Conservation (phyloP, 177 flowering plant species). For the Vitis hybrid region DNA sequence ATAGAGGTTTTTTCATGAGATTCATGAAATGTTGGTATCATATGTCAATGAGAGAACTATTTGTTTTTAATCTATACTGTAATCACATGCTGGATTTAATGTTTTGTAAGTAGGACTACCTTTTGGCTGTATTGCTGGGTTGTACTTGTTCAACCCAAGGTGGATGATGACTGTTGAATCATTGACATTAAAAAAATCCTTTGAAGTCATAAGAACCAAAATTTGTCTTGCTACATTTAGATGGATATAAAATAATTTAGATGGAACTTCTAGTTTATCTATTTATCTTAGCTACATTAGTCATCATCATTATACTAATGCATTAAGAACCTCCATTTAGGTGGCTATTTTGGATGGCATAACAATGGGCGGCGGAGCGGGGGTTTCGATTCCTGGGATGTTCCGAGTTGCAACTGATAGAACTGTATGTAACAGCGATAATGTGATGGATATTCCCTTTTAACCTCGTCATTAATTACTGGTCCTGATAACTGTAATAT, state of each 20-base stretch:
- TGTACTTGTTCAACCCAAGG: too few species aligned
- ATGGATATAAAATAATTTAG: background rate
- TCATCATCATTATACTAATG: background rate
- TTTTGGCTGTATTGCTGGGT: too few species aligned
- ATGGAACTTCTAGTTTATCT: background rate
- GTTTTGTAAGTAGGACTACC: too few species aligned
- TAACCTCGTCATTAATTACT: background rate
- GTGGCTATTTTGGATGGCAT: slow-evolving; percentile 72
- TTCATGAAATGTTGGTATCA: background rate
- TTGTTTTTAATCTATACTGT: background rate
- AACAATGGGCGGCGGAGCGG: slow-evolving; percentile 84
- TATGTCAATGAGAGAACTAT: background rate
- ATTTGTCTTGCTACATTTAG: background rate
- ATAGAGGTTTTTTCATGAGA: background rate
- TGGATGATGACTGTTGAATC: too few species aligned
- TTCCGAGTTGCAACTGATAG: slow-evolving; percentile 63
- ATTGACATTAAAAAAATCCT: too few species aligned
- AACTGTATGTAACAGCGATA: slow-evolving; percentile 45
- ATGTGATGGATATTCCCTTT: background rate
- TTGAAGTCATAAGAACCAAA: too few species aligned
- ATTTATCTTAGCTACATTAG: background rate
- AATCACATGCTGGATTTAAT: too few species aligned
- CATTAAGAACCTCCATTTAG: slow-evolving; percentile 27
- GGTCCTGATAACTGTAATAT: background rate
- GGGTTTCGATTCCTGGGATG: slow-evolving; percentile 71